Percentiles rank a stretch among this genome's conserved stretches.
Evolutionary conservation across 1,284 basidiomycete species (phyloP).

Genomic region (Sporisorium sorghi): DNA sequence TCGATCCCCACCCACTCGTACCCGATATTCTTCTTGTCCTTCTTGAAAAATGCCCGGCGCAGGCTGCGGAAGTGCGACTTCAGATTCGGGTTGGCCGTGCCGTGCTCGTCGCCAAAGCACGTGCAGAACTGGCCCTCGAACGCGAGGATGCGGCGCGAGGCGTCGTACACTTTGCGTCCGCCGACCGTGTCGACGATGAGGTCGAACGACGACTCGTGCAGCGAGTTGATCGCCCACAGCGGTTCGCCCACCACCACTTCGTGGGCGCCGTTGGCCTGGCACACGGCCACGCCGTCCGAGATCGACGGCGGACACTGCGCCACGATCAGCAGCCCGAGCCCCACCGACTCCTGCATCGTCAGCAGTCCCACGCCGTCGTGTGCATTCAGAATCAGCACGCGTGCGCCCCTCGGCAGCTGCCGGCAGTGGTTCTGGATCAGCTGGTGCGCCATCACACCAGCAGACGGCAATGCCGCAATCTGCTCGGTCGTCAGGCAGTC

Average conservation of each 20-base stretch:
- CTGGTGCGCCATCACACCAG: slow-evolving; percentile 70
- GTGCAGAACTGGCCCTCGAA: slow-evolving; percentile 68
- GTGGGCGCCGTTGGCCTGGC: slow-evolving; percentile 69
- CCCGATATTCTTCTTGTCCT: slow-evolving; percentile 70
- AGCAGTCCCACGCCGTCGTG: slow-evolving; percentile 70
- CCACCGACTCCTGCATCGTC: slow-evolving; percentile 69
- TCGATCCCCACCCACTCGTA: slow-evolving; percentile 69
- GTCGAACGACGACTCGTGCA: slow-evolving; percentile 70
- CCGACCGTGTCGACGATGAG: slow-evolving; percentile 68
- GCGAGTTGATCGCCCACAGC: slow-evolving; percentile 69
- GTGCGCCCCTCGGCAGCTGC: slow-evolving; percentile 66
- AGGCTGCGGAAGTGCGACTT: slow-evolving; percentile 68
- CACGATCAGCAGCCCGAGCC: slow-evolving; percentile 70
- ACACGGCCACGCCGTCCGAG: slow-evolving; percentile 67
- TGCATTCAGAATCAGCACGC: slow-evolving; percentile 70
- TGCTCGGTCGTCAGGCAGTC: slow-evolving; percentile 69
- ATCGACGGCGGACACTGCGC: slow-evolving; percentile 69
- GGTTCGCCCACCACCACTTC: slow-evolving; percentile 70
- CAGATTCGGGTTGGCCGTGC: slow-evolving; percentile 63
- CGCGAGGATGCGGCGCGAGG: slow-evolving; percentile 69
- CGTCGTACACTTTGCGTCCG: slow-evolving; percentile 69
- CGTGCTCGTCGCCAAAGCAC: slow-evolving; percentile 68
- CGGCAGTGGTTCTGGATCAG: slow-evolving; percentile 69
- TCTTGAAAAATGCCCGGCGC: slow-evolving; percentile 70
- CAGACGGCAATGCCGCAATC: slow-evolving; percentile 70